Conservation (phyloP, 148 eudicot genomes). For the Chenopodium berlandieri region DNA sequence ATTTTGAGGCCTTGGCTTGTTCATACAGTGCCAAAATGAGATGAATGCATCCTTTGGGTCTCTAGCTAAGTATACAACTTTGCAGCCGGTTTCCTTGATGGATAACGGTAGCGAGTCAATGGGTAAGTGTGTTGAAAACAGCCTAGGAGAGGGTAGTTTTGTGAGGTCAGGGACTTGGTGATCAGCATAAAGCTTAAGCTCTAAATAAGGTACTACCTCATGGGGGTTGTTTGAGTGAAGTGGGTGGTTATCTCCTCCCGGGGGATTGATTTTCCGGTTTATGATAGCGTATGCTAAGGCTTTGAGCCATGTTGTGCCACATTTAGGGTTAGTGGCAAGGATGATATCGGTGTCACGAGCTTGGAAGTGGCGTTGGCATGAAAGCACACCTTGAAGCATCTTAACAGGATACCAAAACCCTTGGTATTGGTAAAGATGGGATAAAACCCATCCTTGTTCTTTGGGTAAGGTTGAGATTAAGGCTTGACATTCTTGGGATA, state of each 20-base stretch:
- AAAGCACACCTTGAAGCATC: slow-evolving; percentile 39
- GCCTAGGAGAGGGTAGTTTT: slow-evolving; percentile 31
- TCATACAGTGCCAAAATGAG: slow-evolving; percentile 47
- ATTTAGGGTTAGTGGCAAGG: slow-evolving; percentile 44
- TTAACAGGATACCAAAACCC: slow-evolving; percentile 46
- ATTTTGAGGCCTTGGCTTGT: slow-evolving; percentile 26
- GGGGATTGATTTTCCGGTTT: slow-evolving; percentile 4
- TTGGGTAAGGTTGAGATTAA: slow-evolving; percentile 23
- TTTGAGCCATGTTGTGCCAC: slow-evolving; percentile 54
- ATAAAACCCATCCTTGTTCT: slow-evolving; percentile 27
- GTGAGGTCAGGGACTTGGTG: slow-evolving; percentile 29
- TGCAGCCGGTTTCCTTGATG: slow-evolving; percentile 27
- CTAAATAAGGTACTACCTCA: slow-evolving; percentile 38
- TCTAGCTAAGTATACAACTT: slow-evolving; percentile 44
- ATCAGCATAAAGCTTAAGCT: slow-evolving; percentile 22
- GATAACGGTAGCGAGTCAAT: slow-evolving; percentile 33
- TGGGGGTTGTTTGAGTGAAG: slow-evolving; percentile 28
- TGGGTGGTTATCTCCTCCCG: slow-evolving; percentile 16
- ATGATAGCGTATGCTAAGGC: slow-evolving; percentile 31
- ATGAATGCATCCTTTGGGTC: slow-evolving; percentile 53
- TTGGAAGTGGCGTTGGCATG: slow-evolving; percentile 51
- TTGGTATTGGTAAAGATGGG: slow-evolving; percentile 46
- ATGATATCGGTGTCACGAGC: slow-evolving; percentile 45
- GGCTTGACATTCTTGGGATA: slow-evolving; percentile 32
- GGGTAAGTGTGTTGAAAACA: slow-evolving; percentile 42